Evolutionary conservation across 768 basidiomycete species (phyloP), one percentile per base, ranked within the genome.

Genomic region (Butyriboletus loyo): DNA sequence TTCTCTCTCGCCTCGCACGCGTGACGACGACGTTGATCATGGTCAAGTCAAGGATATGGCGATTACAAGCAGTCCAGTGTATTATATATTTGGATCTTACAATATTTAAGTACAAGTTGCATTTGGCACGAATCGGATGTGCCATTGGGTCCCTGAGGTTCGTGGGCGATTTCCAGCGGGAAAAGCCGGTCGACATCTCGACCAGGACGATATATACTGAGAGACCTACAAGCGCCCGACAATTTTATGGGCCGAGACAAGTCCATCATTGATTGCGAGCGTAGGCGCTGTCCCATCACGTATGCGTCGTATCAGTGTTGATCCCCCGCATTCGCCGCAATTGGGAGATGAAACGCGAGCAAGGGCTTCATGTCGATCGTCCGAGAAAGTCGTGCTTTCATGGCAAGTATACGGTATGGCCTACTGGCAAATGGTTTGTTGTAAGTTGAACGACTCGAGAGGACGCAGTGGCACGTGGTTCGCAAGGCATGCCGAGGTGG

Each of bases 41-140:
- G 36, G n/a, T 55, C 53, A 25, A 36, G n/a, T 55, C 53, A 25
- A 36, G 39, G 27, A 27, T 47, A 19, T 36, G 24, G 9, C 30
- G n/a, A 24, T 25, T 25, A 49, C 49, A 17, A 50, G 25, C 19
- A 25, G 2, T 36, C 13, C 9, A 21, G 25, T 61, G 51, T 56
- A 60, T 60, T 49, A 53, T 56, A 31, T 56, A 52, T 53, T 32
- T 43, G 57, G 25, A 62, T 62, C 52, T 56, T 41, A 40, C 52
- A 27, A 30, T 64, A 62, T 64, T 62, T 55, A n/a, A n/a, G n/a
- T n/a, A 55, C 51, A 38, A n/a, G n/a, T 27, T 19, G 21, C 22
- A 46, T 13, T 49, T 49, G 49, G 31, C 24, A 48, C 14, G 30
- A n/a, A n/a, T n/a, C n/a, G n/a, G n/a, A n/a, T n/a, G n/a, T n/a